Conservation (phyloP, 179 eudicot genomes). For the Silene coronaria region DNA sequence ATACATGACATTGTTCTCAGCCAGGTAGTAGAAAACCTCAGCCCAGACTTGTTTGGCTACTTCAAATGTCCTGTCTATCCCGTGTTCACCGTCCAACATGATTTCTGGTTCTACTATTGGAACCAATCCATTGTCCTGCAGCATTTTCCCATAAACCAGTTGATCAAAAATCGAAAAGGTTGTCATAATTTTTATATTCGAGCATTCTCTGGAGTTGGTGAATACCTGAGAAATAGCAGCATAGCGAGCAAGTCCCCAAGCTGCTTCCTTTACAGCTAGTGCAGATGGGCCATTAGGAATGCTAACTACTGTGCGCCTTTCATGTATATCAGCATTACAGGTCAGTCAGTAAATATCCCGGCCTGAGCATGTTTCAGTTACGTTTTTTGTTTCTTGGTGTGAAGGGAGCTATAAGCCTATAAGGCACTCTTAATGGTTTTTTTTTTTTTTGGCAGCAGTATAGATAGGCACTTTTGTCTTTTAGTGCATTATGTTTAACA, state of each 20-base stretch:
- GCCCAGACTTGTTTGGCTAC: slow-evolving; percentile 56
- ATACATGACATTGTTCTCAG: slow-evolving; percentile 52
- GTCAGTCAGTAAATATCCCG: neutral
- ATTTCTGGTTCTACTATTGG: slow-evolving; percentile 64
- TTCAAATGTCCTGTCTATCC: slow-evolving; percentile 53
- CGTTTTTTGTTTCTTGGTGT: neutral
- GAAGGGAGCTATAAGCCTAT: neutral
- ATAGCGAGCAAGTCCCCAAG: slow-evolving; percentile 96
- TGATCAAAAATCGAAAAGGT: neutral
- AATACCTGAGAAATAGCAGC: slow-evolving; percentile 83
- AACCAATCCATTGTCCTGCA: slow-evolving; percentile 54
- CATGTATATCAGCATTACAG: neutral
- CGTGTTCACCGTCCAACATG: slow-evolving; percentile 54
- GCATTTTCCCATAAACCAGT: neutral
- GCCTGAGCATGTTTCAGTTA: neutral
- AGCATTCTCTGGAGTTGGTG: neutral
- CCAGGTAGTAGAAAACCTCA: slow-evolving; percentile 53
- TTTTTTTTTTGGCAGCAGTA: too few relatives aligned
- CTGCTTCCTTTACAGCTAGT: slow-evolving; percentile 87
- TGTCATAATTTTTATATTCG: neutral
- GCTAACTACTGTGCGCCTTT: slow-evolving; percentile 75
- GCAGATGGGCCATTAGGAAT: slow-evolving; percentile 91
- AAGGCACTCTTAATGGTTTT: neutral
- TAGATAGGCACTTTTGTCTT: too few relatives aligned
- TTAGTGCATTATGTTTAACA: too few relatives aligned